Conservation (phyloP, 352 stramenopile species). For the Phytophthora meadii region DNA sequence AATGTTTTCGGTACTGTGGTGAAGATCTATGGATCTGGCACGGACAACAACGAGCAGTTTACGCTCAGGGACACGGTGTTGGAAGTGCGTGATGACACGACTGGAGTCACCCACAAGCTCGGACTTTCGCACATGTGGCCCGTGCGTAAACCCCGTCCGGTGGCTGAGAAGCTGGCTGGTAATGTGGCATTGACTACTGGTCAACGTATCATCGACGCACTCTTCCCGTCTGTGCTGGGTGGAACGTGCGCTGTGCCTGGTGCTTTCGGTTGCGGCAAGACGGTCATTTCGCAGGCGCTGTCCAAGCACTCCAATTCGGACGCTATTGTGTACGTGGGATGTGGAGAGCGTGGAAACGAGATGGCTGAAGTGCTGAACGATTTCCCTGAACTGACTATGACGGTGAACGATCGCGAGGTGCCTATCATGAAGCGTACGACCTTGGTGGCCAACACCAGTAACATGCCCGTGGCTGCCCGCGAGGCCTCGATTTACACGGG, state of each 20-base stretch:
- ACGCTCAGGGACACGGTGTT: constrained; percentile 98
- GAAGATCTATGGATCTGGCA: constrained; percentile 97
- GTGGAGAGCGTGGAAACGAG: constrained; percentile 99
- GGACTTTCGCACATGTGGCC: constrained; percentile 98
- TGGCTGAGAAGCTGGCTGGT: constrained; percentile 98
- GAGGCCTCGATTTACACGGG: constrained; percentile 99
- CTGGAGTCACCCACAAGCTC: constrained; percentile 95
- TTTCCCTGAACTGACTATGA: constrained; percentile 99
- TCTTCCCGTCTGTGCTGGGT: constrained; percentile 99
- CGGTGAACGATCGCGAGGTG: constrained; percentile 96
- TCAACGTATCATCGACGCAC: constrained; percentile 98
- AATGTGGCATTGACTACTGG: constrained; percentile 98
- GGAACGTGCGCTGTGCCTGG: constrained; percentile 99
- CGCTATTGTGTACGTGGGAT: constrained; percentile 99
- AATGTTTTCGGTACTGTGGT: constrained; percentile 99
- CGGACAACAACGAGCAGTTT: constrained; percentile 97
- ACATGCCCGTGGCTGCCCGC: constrained; percentile 99
- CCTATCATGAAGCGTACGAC: constrained; percentile 99
- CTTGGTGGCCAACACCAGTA: constrained; percentile 99
- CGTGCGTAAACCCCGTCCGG: constrained; percentile 97
- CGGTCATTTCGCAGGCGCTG: constrained; percentile 99
- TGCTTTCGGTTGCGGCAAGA: constrained; percentile 99
- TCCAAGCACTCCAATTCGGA: constrained; percentile 99
- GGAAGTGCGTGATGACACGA: constrained; percentile 97
- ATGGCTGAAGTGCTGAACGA: constrained; percentile 99